Evolutionary conservation across 2,329 filamentous ascomycete genomes (phyloP), one percentile per base, ranked within the genome.

Genomic region (Apiospora sp.): DNA sequence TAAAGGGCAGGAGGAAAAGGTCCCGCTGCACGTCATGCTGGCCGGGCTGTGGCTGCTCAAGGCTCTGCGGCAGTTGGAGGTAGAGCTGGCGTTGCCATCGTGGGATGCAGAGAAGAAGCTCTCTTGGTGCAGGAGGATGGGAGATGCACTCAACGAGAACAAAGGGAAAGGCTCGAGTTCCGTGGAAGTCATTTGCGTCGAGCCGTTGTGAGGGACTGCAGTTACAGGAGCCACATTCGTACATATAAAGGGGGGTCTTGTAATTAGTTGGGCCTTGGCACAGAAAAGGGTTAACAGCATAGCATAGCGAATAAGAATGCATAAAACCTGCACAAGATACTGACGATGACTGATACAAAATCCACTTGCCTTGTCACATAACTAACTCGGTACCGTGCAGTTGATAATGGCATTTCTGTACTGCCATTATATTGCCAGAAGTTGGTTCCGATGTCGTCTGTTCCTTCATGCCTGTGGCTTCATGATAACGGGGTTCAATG

Each of bases 1-100:
- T 6, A 8, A n/a, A 67, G 54, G 51, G 43, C 8, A 8, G 19
- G 46, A 22, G 27, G 51, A 58, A 14, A 16, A 34, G 51, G 14
- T 58, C 27, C 51, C 51, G 27, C 27, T 58, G 27, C 27, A 34
- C 19, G 27, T 58, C 27, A 75, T 83, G 41, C 80, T 79, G 48
- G 76, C 73, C 6, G 83, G 84, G 1, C 75, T 87, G 64, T 71
- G 74, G 22, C 73, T 73, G 58, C 74, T 86, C 74, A 48, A 37
- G 6, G 74, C 69, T 19, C 76, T 86, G 68, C 76, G 81, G 73
- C 78, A 75, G 69, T 72, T 86, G 5, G 85, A 86, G 77, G 79
- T 86, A 71, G 85, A 86, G 76, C 76, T 86, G 8, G 77, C 75
- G 24, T 77, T 80, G 48, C 71, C 77, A 30, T 76, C 77, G 16